phyloP scores from a whole-genome alignment of 306 rosid species.

The Begonia masoniana region DNA sequence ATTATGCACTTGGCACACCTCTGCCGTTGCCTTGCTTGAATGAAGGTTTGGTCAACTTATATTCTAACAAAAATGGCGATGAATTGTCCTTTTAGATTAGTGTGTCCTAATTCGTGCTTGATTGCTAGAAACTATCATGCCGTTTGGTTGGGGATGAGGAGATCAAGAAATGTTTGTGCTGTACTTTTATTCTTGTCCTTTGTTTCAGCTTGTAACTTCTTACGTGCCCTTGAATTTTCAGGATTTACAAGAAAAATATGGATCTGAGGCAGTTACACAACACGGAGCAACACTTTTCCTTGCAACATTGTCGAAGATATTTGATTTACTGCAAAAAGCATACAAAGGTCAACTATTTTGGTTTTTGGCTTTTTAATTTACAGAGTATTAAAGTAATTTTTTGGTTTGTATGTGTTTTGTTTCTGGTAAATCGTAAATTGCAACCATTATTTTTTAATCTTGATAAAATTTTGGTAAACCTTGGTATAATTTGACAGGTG shows the following conservation, averaged over 20 bases:
- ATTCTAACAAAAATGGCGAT: too few relatives aligned
- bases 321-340: slow-evolving; percentile 49
- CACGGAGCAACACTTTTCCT: slow-evolving; percentile 45
- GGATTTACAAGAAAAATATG: slow-evolving; percentile 62
- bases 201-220: not conserved
- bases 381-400: too few relatives aligned
- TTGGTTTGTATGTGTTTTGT: too few relatives aligned
- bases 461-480: not conserved
- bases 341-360: slow-evolving; percentile 40
- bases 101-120: too few relatives aligned
- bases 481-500: slow-evolving; percentile 42
- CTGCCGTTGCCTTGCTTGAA: too few relatives aligned
- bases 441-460: not conserved
- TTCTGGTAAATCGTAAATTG: too few relatives aligned
- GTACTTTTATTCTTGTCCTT: not conserved
- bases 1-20: too few relatives aligned
- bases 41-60: too few relatives aligned
- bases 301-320: slow-evolving; percentile 50
- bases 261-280: slow-evolving; percentile 36
- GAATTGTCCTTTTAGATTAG: too few relatives aligned
- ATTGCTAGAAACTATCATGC: too few relatives aligned
- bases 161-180: not conserved
- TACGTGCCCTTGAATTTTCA: slow-evolving; percentile 6
- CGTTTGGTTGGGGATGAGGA: not conserved
- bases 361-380: slow-evolving; percentile 6